These are phyloP conservation scores for Coemansia sp. DNA, from an alignment of 192 early-diverging fungal species.

Conservation along the genomic window DNA sequence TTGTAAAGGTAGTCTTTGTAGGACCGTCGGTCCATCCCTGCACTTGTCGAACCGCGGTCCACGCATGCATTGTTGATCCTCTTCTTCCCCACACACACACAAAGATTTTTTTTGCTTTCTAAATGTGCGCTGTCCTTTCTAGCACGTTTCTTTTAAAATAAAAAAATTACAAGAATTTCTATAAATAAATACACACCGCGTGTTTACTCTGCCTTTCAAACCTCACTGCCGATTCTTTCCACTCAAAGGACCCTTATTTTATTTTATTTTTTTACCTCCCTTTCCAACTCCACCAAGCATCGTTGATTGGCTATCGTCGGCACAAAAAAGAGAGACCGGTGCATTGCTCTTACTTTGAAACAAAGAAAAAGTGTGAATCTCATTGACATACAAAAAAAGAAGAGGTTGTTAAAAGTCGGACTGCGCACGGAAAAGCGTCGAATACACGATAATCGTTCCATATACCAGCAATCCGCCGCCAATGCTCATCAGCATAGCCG, in stretches of 20 bases:
- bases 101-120: background rate
- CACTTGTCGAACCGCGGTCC: background rate
- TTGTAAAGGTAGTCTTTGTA: background rate
- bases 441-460: slow-evolving; percentile 73
- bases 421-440: slow-evolving; percentile 46
- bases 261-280: too few species aligned
- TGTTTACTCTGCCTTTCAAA: background rate
- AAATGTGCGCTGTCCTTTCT: background rate
- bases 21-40: background rate
- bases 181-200: background rate
- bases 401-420: slow-evolving; percentile 35
- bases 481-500: slow-evolving; percentile 91
- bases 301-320: background rate
- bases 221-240: background rate
- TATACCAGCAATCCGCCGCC: slow-evolving; percentile 92
- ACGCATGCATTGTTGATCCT: background rate
- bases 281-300: background rate
- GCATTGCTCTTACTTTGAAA: background rate
- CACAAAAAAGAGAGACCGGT: background rate
- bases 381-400: background rate
- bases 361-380: background rate
- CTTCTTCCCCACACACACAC: background rate
- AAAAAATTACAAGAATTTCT: background rate
- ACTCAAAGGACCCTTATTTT: background rate
- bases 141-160: background rate